phyloP scores from a whole-genome alignment of 441 rosid genomes.

The Cnidoscolus chayamansa region DNA sequence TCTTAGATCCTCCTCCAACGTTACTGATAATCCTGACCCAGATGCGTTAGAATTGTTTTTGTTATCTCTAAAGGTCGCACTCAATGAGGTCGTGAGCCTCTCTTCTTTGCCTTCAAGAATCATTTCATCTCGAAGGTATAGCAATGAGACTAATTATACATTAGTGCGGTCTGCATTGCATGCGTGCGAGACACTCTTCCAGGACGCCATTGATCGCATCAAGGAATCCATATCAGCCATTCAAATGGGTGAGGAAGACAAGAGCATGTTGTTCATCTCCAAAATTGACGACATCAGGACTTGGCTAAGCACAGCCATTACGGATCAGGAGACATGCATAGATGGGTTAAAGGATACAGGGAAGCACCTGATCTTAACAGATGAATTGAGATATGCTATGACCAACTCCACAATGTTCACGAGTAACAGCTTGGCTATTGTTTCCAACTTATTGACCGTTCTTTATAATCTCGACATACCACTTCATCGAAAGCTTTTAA shows the following conservation, averaged over 20 bases:
- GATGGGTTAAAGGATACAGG: slow-evolving; percentile 49
- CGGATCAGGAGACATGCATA: slow-evolving; percentile 66
- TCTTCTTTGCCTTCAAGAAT: slow-evolving; percentile 25
- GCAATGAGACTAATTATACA: slow-evolving; percentile 15
- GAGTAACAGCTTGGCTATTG: slow-evolving; percentile 71
- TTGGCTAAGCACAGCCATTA: slow-evolving; percentile 61
- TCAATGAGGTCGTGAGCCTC: slow-evolving; percentile 25
- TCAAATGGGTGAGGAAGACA: slow-evolving; percentile 3
- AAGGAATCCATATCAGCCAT: slow-evolving; percentile 28
- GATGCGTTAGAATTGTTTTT: slow-evolving; percentile 14
- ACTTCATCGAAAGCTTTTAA: slow-evolving; percentile 19
- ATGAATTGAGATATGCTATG: slow-evolving; percentile 33
- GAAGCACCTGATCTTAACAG: slow-evolving; percentile 21
- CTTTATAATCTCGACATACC: slow-evolving; percentile 40
- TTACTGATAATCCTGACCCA: slow-evolving; percentile 15
- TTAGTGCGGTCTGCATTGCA: slow-evolving; percentile 21
- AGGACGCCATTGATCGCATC: slow-evolving; percentile 28
- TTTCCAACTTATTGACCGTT: slow-evolving; percentile 43
- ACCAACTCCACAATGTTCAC: slow-evolving; percentile 45
- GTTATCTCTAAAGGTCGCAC: slow-evolving; percentile 30
- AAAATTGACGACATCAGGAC: slow-evolving; percentile 46
- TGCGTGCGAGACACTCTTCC: slow-evolving; percentile 26
- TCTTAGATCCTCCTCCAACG: slow-evolving; percentile 22
- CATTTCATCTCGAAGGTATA: slow-evolving; percentile 13
- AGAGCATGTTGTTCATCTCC: background rate